phyloP scores from a whole-genome alignment of 805 yeast genomes.

The Ogataea polymorpha region DNA sequence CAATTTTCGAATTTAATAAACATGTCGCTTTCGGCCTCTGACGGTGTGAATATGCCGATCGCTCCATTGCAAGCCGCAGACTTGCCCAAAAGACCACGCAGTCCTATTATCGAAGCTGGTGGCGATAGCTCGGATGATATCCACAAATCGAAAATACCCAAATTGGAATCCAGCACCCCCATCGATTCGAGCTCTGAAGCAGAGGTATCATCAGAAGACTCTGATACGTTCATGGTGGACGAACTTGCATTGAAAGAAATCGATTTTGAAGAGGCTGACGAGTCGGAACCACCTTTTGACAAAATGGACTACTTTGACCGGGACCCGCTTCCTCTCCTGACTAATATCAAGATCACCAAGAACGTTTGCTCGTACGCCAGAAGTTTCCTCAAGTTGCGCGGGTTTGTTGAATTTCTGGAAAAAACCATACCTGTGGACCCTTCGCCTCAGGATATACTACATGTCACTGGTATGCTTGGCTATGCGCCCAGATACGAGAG shows the following conservation, averaged over 20 bases:
- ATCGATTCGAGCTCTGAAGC: constrained; percentile 3
- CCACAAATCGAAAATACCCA: constrained; percentile 1
- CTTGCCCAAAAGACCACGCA: constrained; percentile 1
- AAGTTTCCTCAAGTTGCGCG: constrained; percentile 54
- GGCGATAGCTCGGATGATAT: constrained; percentile 1
- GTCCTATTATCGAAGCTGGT: constrained; percentile 4
- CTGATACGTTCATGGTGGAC: neutral
- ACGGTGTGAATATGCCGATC: constrained; percentile 1
- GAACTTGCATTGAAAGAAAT: constrained; percentile 9
- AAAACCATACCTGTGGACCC: constrained; percentile 61
- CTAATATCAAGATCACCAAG: constrained; percentile 32
- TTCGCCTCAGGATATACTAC: constrained; percentile 52
- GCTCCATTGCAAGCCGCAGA: constrained; percentile 1
- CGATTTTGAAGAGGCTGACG: constrained; percentile 4
- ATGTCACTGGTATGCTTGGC: constrained; percentile 62
- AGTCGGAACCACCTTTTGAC: constrained; percentile 5
- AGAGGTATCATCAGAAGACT: constrained; percentile 3
- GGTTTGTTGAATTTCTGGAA: constrained; percentile 51
- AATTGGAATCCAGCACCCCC: neutral
- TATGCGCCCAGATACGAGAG: constrained; percentile 32
- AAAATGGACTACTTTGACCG: constrained; percentile 14
- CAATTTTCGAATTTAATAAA: constrained; percentile 1
- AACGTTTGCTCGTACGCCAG: constrained; percentile 46
- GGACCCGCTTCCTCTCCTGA: constrained; percentile 20
- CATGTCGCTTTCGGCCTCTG: constrained; percentile 7